A percentile compares a stretch with the other conserved stretches of the same genome.
Conservation (phyloP, 768 basidiomycete genomes). For the Nidularia sp. region DNA sequence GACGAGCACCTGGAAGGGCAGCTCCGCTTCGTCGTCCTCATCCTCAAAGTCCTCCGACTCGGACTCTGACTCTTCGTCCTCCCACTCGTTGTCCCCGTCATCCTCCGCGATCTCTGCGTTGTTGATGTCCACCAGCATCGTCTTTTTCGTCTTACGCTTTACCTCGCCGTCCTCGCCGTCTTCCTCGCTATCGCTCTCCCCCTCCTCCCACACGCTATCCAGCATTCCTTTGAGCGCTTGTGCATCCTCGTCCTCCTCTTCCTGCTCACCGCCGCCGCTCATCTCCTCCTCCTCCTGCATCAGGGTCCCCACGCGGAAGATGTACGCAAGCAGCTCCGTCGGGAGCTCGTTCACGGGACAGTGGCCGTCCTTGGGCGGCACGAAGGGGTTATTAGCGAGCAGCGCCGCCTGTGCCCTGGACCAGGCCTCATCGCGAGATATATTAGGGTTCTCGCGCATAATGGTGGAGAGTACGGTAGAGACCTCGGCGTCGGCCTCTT, state of each 20-base stretch:
- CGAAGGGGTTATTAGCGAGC: constrained; percentile 43
- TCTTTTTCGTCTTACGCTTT: not conserved
- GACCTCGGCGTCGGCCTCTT: not conserved
- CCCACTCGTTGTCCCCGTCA: constrained; percentile 8
- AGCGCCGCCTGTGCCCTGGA: constrained; percentile 25
- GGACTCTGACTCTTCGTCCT: constrained; percentile 7
- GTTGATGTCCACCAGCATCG: constrained; percentile 4
- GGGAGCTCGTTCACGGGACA: constrained; percentile 53
- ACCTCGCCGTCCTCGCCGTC: not conserved
- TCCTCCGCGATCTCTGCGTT: constrained; percentile 9
- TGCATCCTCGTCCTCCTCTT: not conserved
- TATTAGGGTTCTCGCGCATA: constrained; percentile 7
- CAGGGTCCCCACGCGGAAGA: constrained; percentile 44
- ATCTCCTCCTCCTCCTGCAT: constrained; percentile 25
- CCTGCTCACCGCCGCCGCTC: not conserved
- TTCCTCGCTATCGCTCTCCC: not conserved
- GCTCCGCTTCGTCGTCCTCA: not conserved
- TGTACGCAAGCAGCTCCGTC: constrained; percentile 51
- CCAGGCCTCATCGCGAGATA: constrained; percentile 25
- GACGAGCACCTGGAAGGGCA: constrained; percentile 33
- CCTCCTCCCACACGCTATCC: constrained; percentile 4
- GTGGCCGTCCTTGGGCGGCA: constrained; percentile 35
- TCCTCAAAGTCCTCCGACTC: constrained; percentile 3
- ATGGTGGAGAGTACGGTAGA: not conserved
- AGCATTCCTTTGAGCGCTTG: constrained; percentile 6